Base-by-base conservation (phyloP, 176 grass and related monocot species). In the Dactylis glomerata region DNA sequence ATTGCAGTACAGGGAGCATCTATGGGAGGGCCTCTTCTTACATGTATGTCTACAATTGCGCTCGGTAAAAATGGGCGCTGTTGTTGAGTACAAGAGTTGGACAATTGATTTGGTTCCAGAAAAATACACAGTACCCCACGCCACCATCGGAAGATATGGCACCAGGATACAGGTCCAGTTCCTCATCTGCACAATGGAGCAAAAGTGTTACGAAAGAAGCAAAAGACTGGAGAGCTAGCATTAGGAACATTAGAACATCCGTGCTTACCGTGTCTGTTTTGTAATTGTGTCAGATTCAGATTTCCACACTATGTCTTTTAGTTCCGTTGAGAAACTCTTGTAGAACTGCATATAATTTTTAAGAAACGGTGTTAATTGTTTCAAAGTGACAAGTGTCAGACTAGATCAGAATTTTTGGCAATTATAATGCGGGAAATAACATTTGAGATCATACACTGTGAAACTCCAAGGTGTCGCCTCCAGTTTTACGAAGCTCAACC, bases 401-500 rank as follows among this genome's bases (percentile, higher is more conserved):
- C 17, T 28, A 6, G 17, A 42, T 33, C 37, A 23, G 14, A 36
- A 56, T 51, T 1, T 0, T 17, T 77, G 7, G 24, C 5, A 15
- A 34, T 50, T 24, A 42, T 17, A 49, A 69, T 40, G 8, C 0
- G 3, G 46, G 58, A 55, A 28, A 10, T 22, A 66, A 31, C 49
- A 28, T 82, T 22, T 44, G 50, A 72, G 58, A 36, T 73, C 86
- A 28, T 94, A 90, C 96, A 81, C 76, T 96, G 89, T 99, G 87
- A 79, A 99, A 99, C 81, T 99, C 96, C 88, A 99, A 86, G 12
- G 96, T 99, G 73, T 99, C 96, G 5, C 96, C 96, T 56, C 96
- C 96, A 3, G 91, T 99, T 91, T 99, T 96, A 67, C 96, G 93
- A 78, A 99, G 93, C 79, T 99, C 96, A 56, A 99, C 96, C 87